A percentile compares a stretch with the other conserved stretches of the same genome.
These are phyloP conservation scores for Rosa persica DNA, from an alignment of 306 rosid genomes.

Conservation along the genomic window DNA sequence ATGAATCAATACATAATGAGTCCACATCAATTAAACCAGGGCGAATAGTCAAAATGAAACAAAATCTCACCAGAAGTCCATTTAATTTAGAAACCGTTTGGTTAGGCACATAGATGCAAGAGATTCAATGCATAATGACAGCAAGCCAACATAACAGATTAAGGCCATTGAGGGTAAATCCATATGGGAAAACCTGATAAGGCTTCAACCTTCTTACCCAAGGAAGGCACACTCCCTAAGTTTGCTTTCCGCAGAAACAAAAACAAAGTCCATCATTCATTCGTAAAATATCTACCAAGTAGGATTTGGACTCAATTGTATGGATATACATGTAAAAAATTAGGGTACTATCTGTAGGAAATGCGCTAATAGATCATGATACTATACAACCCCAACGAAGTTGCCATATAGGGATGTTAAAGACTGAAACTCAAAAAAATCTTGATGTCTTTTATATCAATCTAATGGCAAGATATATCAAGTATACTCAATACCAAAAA, in stretches of 20 bases:
- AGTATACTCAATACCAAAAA: not conserved
- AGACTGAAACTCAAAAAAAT: not conserved
- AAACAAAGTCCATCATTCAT: not conserved
- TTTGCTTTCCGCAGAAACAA: not conserved
- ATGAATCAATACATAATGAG: too few relatives aligned
- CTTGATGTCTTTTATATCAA: not conserved
- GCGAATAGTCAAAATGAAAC: too few relatives aligned
- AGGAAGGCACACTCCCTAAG: not conserved
- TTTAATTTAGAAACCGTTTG: not conserved
- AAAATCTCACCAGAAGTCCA: not conserved
- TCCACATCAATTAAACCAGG: too few relatives aligned
- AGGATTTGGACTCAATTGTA: not conserved
- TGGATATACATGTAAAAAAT: not conserved
- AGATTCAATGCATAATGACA: not conserved
- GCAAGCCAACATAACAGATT: not conserved
- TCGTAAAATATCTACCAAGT: not conserved
- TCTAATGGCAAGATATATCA: not conserved
- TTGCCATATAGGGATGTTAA: not conserved
- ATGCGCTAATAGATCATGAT: not conserved
- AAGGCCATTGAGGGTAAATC: not conserved
- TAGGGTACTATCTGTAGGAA: not conserved
- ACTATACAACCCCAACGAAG: not conserved
- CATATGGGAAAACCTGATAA: not conserved
- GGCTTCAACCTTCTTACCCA: not conserved
- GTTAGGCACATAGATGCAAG: not conserved